Base-by-base conservation (phyloP, 495 filamentous ascomycete species). In the Neurospora tetraspora region DNA sequence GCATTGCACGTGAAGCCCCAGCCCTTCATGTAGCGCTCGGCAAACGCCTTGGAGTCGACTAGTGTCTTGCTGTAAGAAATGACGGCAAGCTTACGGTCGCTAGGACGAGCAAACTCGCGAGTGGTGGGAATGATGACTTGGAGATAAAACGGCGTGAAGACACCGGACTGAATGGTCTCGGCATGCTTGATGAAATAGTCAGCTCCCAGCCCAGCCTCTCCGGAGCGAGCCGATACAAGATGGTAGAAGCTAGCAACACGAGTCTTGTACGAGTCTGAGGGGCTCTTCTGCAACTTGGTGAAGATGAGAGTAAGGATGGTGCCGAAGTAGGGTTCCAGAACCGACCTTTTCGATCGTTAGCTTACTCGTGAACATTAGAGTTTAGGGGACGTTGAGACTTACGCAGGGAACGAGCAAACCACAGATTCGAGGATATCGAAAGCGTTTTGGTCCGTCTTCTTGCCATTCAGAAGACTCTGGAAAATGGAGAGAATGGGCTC, bases 191-290 rank as follows among this genome's bases (percentile, higher is more conserved):
- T 91, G 82, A 97, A 91, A 81, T 92, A 96, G 80, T 99, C 96
- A 18, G 93, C 88, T 65, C 94, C 94, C 69, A 94, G 88, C 37
- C 94, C 93, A n/a, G 74, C 74, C 77, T 93, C 90, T 23, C 90
- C 86, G 47, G 89, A 86, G 47, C 87, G 88, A 12, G 93, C 90
- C 68, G 92, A 93, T 45, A 98, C 85, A 77, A 98, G 91, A 79
- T 98, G 94, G 81, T 93, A 98, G 84, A 98, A 93, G 40, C 93
- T 91, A 39, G 93, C 90, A 76, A 98, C 97, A 70, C 93, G 89
- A 38, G 91, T 81, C 47, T 92, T 90, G 79, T 96, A 91, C 39
- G 85, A 90, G 74, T 97, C 94, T 0, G 94, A 96, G 18, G 82
- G 80, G 76, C 91, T 91, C 68, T 83, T 85, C 71, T 97, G 92